Percentiles rank a stretch among this genome's conserved stretches.
Conservation (phyloP, 768 basidiomycete genomes). For the Leccinellum luteum region DNA sequence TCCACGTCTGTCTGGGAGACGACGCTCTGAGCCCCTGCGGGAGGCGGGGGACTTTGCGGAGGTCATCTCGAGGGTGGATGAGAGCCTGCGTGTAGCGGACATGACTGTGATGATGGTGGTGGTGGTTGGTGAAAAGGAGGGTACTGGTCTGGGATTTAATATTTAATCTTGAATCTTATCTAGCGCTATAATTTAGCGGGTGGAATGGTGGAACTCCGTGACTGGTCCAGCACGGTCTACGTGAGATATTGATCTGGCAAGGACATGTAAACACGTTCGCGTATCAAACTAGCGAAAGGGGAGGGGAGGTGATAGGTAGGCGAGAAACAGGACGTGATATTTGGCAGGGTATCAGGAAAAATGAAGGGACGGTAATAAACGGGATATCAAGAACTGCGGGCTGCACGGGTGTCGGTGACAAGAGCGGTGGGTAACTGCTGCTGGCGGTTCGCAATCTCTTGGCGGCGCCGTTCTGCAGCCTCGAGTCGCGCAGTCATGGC, state of each 20-base stretch:
- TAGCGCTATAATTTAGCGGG: neutral
- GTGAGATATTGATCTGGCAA: slow-evolving; percentile 7
- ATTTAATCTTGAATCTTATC: slow-evolving; percentile 23
- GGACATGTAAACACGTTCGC: neutral
- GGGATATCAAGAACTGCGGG: slow-evolving; percentile 27
- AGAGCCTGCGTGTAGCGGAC: slow-evolving; percentile 24
- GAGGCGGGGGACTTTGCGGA: slow-evolving; percentile 30
- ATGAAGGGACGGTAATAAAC: slow-evolving; percentile 24
- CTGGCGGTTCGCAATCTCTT: slow-evolving; percentile 42
- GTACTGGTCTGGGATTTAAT: slow-evolving; percentile 10
- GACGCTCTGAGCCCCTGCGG: slow-evolving; percentile 47
- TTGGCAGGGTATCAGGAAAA: slow-evolving; percentile 25
- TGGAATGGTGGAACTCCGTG: neutral
- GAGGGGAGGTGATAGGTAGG: slow-evolving; percentile 11
- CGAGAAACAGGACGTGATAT: slow-evolving; percentile 20
- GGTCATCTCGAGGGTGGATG: slow-evolving; percentile 33
- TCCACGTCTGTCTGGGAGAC: slow-evolving; percentile 44
- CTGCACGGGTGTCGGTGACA: slow-evolving; percentile 14
- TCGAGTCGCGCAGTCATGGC: slow-evolving; percentile 74
- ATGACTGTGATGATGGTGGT: slow-evolving; percentile 18
- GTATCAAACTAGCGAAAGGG: neutral
- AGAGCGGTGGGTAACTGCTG: neutral
- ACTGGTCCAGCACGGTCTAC: neutral
- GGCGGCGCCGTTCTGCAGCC: slow-evolving; percentile 64
- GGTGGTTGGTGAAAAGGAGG: slow-evolving; percentile 5